Conservation (phyloP, 1,284 basidiomycete genomes). For the Trichosporon coremiiforme region DNA sequence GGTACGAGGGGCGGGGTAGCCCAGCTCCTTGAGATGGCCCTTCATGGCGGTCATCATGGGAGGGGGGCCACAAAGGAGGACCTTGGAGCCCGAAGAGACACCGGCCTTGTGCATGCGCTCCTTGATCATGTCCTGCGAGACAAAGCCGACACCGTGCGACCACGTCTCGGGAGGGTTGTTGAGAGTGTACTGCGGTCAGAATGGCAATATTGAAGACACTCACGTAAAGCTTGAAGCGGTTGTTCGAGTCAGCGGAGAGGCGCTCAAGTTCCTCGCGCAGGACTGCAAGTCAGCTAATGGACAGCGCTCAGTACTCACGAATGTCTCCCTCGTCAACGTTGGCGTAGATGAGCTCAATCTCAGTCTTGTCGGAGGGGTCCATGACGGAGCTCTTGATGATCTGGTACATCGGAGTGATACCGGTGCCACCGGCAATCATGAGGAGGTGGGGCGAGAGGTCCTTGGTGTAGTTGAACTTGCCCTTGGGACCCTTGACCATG, state of each 20-base stretch:
- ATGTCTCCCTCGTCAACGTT: conserved; percentile 91
- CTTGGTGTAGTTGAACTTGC: conserved; percentile 81
- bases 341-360: conserved; percentile 87
- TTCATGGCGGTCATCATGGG: conserved; percentile 98
- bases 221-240: conserved; percentile 73
- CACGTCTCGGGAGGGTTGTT: conserved; percentile 88
- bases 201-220: conserved; percentile 23
- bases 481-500: conserved; percentile 93
- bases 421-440: conserved; percentile 94
- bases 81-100: conserved; percentile 67
- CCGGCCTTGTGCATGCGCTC: conserved; percentile 61
- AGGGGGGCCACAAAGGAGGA: conserved; percentile 88
- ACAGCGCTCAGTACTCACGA: conserved; percentile 46
- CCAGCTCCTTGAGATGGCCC: conserved; percentile 85
- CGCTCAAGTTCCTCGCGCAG: conserved; percentile 78
- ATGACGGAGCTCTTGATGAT: conserved; percentile 84
- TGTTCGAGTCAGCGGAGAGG: conserved; percentile 62
- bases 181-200: conserved; percentile 62
- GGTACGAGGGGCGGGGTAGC: conserved; percentile 82
- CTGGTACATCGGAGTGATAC: conserved; percentile 98
- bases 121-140: conserved; percentile 91
- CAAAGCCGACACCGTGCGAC: conserved; percentile 88
- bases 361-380: conserved; percentile 81
- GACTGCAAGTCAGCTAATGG: conserved; percentile 56
- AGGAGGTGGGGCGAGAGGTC: conserved; percentile 74